Evolutionary conservation across 2,329 filamentous ascomycete species (phyloP), one percentile per base, ranked within the genome.

Genomic region (Colletotrichum noveboracense): DNA sequence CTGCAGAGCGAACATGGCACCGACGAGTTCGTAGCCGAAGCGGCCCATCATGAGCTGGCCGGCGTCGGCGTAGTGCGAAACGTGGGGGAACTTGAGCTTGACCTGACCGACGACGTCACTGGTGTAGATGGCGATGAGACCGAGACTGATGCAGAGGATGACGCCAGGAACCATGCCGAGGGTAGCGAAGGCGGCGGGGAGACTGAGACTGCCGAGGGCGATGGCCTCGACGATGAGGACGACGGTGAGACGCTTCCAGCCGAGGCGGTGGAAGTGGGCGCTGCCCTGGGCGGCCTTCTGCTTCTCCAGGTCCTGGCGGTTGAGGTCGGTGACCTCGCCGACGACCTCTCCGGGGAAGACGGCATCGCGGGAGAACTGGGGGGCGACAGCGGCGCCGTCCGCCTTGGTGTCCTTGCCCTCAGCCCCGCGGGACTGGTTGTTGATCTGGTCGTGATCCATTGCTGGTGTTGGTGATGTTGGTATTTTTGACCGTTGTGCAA

Each of bases 21-120:
- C 92, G 60, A 94, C 85, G 36, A 95, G 78, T 81, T 94, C 91
- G 76, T 91, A 90, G 2, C 92, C 92, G 52, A 90, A 85, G 21
- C 84, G 85, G 10, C 94, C 94, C 74, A 88, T 87, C 66, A 95
- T 85, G 64, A 94, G 86, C 60, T 89, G 86, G 4, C 92, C 93
- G 16, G 92, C 93, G 79, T 95, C 93, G 26, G 92, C 91, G 81
- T 94, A 94, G 79, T 91, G 92, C 56, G 90, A 88, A 66, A 94
- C 88, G 16, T 91, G 84, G 4, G 93, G 92, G 78, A 82, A 86
- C 74, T 84, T 86, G 79, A 89, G 80, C 82, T 89, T 89, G 78
- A 88, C 85, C 80, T 85, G 83, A 32, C 85, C 85, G 70, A 87
- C 81, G 28, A 87, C 82, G 76, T 85, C 83, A 30, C 82, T 84